phyloP scores from a whole-genome alignment of 208 protist genomes.

The Crithidia fasciculata region DNA sequence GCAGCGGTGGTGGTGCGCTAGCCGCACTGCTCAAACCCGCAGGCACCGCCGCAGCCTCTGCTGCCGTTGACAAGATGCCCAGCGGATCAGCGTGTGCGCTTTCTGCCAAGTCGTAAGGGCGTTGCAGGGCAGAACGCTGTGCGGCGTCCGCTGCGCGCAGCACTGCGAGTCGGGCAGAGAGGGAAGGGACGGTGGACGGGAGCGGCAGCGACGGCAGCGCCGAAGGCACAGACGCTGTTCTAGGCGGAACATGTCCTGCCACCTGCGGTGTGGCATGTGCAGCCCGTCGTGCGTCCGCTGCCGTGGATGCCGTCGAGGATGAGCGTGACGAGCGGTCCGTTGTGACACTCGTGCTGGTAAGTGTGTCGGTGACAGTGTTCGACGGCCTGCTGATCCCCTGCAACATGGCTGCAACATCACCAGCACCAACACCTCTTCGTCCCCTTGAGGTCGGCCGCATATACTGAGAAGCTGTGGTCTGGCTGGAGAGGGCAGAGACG shows the following conservation, averaged over 20 bases:
- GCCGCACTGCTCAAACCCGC: too few species aligned
- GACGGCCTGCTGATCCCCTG: not conserved
- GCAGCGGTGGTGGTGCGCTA: too few species aligned
- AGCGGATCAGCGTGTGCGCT: not conserved
- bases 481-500: constrained; percentile 1
- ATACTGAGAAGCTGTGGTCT: constrained; percentile 11
- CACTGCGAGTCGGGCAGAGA: constrained; percentile 30
- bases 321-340: not conserved
- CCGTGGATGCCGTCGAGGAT: not conserved
- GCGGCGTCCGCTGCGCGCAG: constrained; percentile 22
- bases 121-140: constrained; percentile 9
- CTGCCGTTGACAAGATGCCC: too few species aligned
- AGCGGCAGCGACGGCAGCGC: not conserved
- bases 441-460: not conserved
- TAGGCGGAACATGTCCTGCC: too few species aligned
- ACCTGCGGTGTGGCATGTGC: too few species aligned
- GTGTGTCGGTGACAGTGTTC: constrained; percentile 4
- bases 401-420: not conserved
- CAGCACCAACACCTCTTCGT: not conserved
- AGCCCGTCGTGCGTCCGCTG: too few species aligned
- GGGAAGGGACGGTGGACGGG: constrained; percentile 11
- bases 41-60: too few species aligned
- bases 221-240: not conserved
- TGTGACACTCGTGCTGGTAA: constrained; percentile 9
- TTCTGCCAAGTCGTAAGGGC: not conserved